A percentile compares a stretch with the other conserved stretches of the same genome.
phyloP scores from a whole-genome alignment of 129 eudicot species.

The Artemisia argyi region DNA sequence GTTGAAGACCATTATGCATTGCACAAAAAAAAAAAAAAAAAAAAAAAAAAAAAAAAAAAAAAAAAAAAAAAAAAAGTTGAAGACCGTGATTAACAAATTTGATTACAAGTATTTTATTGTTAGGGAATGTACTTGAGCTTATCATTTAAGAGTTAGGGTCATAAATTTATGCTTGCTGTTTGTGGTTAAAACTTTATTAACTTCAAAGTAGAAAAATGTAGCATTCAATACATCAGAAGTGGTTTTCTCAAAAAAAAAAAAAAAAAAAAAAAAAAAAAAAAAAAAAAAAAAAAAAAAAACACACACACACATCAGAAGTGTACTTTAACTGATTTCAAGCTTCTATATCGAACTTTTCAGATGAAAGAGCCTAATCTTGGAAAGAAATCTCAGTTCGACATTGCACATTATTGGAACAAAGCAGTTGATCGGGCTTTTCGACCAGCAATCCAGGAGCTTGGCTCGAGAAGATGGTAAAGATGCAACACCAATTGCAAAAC shows the following conservation, averaged over 20 bases:
- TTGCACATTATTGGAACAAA: slow-evolving; percentile 64
- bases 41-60: too few species aligned
- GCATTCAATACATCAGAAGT: neutral
- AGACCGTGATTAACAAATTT: neutral
- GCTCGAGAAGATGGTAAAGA: slow-evolving; percentile 54
- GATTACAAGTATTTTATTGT: neutral
- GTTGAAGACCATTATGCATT: too few species aligned
- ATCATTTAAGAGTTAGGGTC: neutral
- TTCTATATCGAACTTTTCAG: slow-evolving; percentile 19
- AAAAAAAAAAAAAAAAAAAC: too few species aligned
- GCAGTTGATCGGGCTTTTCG: slow-evolving; percentile 59
- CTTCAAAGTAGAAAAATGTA: neutral
- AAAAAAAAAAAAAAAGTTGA: neutral
- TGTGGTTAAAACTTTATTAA: neutral
- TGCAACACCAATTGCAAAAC: neutral
- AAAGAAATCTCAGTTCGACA: slow-evolving; percentile 34
- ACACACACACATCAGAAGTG: too few species aligned
- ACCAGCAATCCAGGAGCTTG: slow-evolving; percentile 47
- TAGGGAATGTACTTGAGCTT: neutral
- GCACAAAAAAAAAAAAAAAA: too few species aligned
- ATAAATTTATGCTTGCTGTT: neutral
- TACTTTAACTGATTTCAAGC: neutral
- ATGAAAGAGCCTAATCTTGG: slow-evolving; percentile 33
- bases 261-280: too few species aligned
- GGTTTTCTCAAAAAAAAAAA: too few species aligned